These are phyloP conservation scores for Vaccinium vitisidaea DNA, from an alignment of 148 eudicot species.

Conservation along the genomic window DNA sequence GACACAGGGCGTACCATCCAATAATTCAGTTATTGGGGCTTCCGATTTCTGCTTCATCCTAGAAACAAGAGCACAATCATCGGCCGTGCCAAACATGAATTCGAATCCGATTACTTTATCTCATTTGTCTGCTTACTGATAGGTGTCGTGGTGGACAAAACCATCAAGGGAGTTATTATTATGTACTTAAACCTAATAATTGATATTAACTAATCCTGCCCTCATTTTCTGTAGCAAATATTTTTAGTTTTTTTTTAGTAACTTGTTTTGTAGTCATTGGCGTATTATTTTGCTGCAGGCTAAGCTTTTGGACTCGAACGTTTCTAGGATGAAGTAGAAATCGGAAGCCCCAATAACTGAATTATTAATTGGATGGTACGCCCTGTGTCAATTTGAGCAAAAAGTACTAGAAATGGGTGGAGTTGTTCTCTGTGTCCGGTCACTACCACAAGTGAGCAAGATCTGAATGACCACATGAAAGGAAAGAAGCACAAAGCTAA, in stretches of 20 bases:
- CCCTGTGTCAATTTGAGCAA: not conserved
- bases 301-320: too few species aligned
- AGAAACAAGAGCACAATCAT: not conserved
- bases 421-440: not conserved
- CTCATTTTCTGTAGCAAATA: not conserved
- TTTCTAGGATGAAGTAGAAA: too few species aligned
- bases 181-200: not conserved
- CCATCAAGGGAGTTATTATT: not conserved
- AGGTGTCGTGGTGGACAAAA: not conserved
- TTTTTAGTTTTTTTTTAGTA: not conserved
- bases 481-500: constrained; percentile 7
- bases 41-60: too few species aligned
- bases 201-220: not conserved
- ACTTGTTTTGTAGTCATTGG: not conserved
- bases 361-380: too few species aligned
- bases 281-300: constrained; percentile 4
- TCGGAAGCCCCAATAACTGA: too few species aligned
- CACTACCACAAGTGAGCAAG: not conserved
- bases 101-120: not conserved
- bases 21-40: too few species aligned
- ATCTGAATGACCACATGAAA: not conserved
- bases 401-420: not conserved
- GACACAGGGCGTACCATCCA: not conserved
- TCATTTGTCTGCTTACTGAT: not conserved
- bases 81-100: not conserved